These are phyloP conservation scores for Fusarium sacchari DNA, from an alignment of 2,329 filamentous ascomycete species.

Conservation along the genomic window DNA sequence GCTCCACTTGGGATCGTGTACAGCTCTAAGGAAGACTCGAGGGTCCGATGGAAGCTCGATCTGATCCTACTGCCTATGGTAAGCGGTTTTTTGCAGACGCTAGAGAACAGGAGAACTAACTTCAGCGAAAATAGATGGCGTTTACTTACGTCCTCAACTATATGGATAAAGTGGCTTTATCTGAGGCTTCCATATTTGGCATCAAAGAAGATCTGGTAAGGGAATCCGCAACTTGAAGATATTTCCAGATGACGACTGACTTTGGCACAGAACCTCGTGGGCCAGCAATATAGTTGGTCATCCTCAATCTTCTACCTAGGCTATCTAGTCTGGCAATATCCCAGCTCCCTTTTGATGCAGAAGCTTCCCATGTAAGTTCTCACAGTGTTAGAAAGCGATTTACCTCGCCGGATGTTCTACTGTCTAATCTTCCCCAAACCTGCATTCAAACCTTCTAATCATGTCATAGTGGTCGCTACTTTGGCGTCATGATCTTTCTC, in stretches of 20 bases:
- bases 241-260: fast-evolving
- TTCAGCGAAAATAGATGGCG: neutral
- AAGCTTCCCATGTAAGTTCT: neutral
- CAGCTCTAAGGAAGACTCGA: neutral
- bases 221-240: fast-evolving
- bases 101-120: fast-evolving
- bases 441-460: too few relatives aligned
- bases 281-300: neutral
- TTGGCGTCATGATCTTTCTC: neutral
- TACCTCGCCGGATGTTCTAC: too few relatives aligned
- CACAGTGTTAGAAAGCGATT: too few relatives aligned
- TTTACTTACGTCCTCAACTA: neutral
- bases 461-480: neutral
- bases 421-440: too few relatives aligned
- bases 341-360: neutral
- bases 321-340: neutral
- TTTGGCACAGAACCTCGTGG: neutral
- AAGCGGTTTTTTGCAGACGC: fast-evolving
- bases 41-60: neutral
- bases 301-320: neutral
- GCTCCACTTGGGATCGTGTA: neutral
- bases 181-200: neutral
- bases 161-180: neutral
- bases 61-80: neutral
- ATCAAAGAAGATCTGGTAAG: neutral